A percentile compares a stretch with the other conserved stretches of the same genome.
These are phyloP conservation scores for Botrytis fabae DNA, from an alignment of 2,329 filamentous ascomycete species.

Conservation along the genomic window DNA sequence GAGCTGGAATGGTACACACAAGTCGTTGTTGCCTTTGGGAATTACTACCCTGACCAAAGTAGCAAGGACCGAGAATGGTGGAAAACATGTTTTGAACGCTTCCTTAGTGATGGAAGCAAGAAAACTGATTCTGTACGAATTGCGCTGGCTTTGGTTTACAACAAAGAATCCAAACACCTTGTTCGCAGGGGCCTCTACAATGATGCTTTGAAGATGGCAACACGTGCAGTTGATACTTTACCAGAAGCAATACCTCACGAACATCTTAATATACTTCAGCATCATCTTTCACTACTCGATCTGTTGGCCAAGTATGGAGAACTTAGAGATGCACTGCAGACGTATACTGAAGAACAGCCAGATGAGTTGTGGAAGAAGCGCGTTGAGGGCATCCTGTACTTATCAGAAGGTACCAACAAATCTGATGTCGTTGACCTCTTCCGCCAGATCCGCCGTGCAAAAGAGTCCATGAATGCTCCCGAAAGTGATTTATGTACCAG, in stretches of 20 bases:
- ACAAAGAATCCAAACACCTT: slow-evolving; percentile 34
- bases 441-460: slow-evolving; percentile 24
- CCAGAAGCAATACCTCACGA: slow-evolving; percentile 30
- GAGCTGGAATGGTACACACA: slow-evolving; percentile 34
- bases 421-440: slow-evolving; percentile 29
- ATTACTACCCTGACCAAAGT: slow-evolving; percentile 31
- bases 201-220: slow-evolving; percentile 32
- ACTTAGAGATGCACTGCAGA: slow-evolving; percentile 29
- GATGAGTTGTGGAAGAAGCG: slow-evolving; percentile 34
- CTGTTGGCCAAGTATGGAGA: slow-evolving; percentile 33
- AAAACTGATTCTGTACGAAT: slow-evolving; percentile 27
- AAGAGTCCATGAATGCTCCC: slow-evolving; percentile 14
- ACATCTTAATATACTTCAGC: slow-evolving; percentile 30
- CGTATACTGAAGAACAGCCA: slow-evolving; percentile 26
- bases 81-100: slow-evolving; percentile 33
- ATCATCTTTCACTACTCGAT: slow-evolving; percentile 30
- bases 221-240: slow-evolving; percentile 30
- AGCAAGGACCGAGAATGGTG: slow-evolving; percentile 33
- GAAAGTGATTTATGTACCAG: slow-evolving; percentile 18
- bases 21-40: slow-evolving; percentile 30
- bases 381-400: slow-evolving; percentile 32
- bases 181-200: slow-evolving; percentile 30
- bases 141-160: slow-evolving; percentile 31
- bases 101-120: slow-evolving; percentile 30
- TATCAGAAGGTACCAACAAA: slow-evolving; percentile 31